Evolutionary conservation across 352 stramenopile species (phyloP).

Genomic region (Phytophthora palmivora): DNA sequence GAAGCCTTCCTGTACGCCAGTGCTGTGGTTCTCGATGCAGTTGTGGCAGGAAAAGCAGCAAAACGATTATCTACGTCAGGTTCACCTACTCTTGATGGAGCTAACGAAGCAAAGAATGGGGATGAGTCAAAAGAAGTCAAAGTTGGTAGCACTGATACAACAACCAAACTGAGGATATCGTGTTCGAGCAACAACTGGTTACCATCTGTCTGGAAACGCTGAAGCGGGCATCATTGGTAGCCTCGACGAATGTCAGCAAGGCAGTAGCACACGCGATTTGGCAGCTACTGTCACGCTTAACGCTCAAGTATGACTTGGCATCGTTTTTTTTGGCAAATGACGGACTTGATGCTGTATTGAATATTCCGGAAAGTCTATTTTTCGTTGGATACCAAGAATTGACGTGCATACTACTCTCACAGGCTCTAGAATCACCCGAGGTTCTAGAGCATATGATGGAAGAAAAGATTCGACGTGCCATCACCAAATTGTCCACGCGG

Average conservation of each 20-base stretch:
- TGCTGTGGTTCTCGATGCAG: slow-evolving; percentile 75
- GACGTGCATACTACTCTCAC: slow-evolving; percentile 70
- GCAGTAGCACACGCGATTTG: slow-evolving; percentile 69
- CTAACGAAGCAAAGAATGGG: slow-evolving; percentile 18
- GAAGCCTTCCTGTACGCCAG: slow-evolving; percentile 55
- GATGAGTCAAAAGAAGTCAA: slow-evolving; percentile 26
- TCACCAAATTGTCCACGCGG: slow-evolving; percentile 77
- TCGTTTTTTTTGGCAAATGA: slow-evolving; percentile 58
- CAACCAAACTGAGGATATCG: slow-evolving; percentile 3
- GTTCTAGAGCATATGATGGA: slow-evolving; percentile 89
- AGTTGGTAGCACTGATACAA: not conserved
- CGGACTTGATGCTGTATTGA: slow-evolving; percentile 69
- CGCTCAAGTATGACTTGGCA: slow-evolving; percentile 76
- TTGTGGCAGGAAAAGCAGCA: slow-evolving; percentile 41
- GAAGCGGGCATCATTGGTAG: slow-evolving; percentile 23
- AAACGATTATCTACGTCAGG: slow-evolving; percentile 16
- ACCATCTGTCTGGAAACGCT: slow-evolving; percentile 46
- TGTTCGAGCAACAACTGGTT: slow-evolving; percentile 50
- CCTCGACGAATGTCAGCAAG: slow-evolving; percentile 21
- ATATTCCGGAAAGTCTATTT: slow-evolving; percentile 46
- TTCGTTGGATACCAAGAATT: slow-evolving; percentile 83
- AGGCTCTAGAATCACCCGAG: slow-evolving; percentile 82
- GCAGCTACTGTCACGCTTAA: slow-evolving; percentile 76
- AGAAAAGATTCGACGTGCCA: slow-evolving; percentile 80
- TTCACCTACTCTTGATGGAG: slow-evolving; percentile 20